Evolutionary conservation across 2,329 filamentous ascomycete species (phyloP), one percentile per base, ranked within the genome.

Genomic region (Cladosporium sp.): DNA sequence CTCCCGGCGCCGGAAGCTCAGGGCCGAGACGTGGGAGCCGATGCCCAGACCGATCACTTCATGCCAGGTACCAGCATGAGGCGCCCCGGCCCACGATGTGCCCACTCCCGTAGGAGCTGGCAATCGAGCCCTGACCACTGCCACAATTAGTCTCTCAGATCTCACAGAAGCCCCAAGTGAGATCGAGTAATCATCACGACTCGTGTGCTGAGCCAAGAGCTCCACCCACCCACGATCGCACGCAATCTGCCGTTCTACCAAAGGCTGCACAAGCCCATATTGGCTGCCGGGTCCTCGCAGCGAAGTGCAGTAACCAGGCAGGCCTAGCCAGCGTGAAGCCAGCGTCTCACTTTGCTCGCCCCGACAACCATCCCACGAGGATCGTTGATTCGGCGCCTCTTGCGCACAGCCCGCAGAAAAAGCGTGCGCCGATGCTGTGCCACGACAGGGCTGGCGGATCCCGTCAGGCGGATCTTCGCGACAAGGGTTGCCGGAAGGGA

Each of bases 31-130:
- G 52, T 55, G 52, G 52, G 40, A 55, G 40, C 52, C 54, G 54
- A 57, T 36, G 45, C 34, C 42, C 19, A 28, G 53, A 56, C n/a
- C 32, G 39, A 36, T 19, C 32, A 28, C 35, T 10, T 57, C 47
- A 57, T 57, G 54, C 54, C 54, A 57, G 54, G 54, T 51, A 57
- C 54, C 35, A 57, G 24, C 54, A 40, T 40, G 54, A 51, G 45
- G 54, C 54, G 54, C 36, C 32, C 28, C 52, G 52, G 32, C 40
- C 28, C 34, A 36, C 52, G 28, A 45, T 37, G 39, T 47, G 13
- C 52, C 40, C 52, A 36, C 52, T 24, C 25, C 32, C 47, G 47
- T 50, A 50, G 47, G 47, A 50, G 28, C 24, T 50, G 7, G 42
- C 42, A 28, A 45, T 24, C 13, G 42, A 4, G 42, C 42, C 42